Base-by-base conservation (phyloP, 2,329 filamentous ascomycete species). In the Trichoderma atroviride region DNA sequence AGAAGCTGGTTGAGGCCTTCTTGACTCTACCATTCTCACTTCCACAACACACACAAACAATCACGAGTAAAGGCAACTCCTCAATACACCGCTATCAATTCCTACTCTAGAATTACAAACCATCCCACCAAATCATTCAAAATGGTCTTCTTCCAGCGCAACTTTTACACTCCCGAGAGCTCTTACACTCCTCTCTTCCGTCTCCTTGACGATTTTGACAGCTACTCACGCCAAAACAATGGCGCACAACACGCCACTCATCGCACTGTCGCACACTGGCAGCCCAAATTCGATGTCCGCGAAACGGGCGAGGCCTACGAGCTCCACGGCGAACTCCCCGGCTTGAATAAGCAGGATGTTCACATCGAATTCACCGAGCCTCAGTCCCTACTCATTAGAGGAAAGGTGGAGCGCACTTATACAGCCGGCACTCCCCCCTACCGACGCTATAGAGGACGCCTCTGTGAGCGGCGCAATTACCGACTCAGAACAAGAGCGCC, bases 281-380 rank as follows among this genome's bases (percentile, higher is more conserved):
- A 86, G 61, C 91, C 91, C 63, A 89, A 88, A 78, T 94, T 94
- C 77, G 91, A 93, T 73, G 84, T 93, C 70, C 88, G 86, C 77
- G 91, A 94, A 81, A 85, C 85, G 5, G 85, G 86, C 69, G 81
- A 87, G 19, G 78, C 82, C 69, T 94, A 92, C 77, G 88, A 93
- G 79, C 87, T 94, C 10, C 88, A 93, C 75, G 92, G 91, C 74
- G 91, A 94, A 79, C 87, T 94, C 1, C 89, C 91, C 0, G 92
- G 92, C 59, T 83, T 93, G 73, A 86, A 88, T 71, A 90, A 91
- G 80, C 87, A 91, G 73, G 84, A 93, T 76, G 81, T 94, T 75
- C 83, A 86, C 77, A 90, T 94, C 77, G 91, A 93, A 77, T 94
- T 93, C 83, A 88, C 87, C 69, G 91, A 93, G 77, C 82, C 85